A percentile compares a stretch with the other conserved stretches of the same genome.
Evolutionary conservation across 2,329 filamentous ascomycete genomes (phyloP).

Genomic region (Mariannaea sp.): DNA sequence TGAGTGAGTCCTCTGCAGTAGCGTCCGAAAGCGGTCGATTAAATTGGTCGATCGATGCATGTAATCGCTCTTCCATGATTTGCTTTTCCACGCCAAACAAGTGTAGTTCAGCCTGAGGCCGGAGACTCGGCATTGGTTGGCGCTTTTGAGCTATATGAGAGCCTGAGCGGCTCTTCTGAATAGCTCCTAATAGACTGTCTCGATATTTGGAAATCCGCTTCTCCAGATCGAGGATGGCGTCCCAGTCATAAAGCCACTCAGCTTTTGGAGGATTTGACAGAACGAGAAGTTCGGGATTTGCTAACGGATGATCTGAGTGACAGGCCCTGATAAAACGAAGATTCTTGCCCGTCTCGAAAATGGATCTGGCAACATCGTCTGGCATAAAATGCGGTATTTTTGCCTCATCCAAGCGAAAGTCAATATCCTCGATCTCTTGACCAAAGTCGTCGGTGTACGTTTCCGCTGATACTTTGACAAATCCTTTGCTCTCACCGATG

Average conservation of each 20-base stretch:
- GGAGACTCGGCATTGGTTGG: neutral
- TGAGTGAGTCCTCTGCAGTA: conserved; percentile 44
- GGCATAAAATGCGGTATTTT: conserved; percentile 75
- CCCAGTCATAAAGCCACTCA: conserved; percentile 75
- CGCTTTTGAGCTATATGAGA: neutral
- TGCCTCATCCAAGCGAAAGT: conserved; percentile 66
- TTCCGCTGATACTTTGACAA: conserved; percentile 63
- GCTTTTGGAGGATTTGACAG: conserved; percentile 60
- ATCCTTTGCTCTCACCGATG: conserved; percentile 55
- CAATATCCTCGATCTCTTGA: conserved; percentile 59
- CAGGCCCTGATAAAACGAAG: conserved; percentile 72
- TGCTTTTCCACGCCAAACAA: conserved; percentile 55
- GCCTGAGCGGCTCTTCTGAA: conserved; percentile 21
- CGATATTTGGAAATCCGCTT: conserved; percentile 54
- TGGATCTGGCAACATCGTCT: conserved; percentile 67
- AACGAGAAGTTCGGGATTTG: conserved; percentile 53
- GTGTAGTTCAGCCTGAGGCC: conserved; percentile 38
- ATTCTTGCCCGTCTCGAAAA: conserved; percentile 83
- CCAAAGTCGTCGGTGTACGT: conserved; percentile 63
- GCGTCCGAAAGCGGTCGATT: conserved; percentile 40
- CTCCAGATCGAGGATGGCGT: conserved; percentile 68
- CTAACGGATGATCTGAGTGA: conserved; percentile 73
- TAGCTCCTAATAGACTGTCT: conserved; percentile 34
- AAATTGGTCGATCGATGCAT: conserved; percentile 55
- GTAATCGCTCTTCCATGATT: conserved; percentile 53